Evolutionary conservation across 1,284 basidiomycete species (phyloP).

Genomic region (Rhizoctonia solani): DNA sequence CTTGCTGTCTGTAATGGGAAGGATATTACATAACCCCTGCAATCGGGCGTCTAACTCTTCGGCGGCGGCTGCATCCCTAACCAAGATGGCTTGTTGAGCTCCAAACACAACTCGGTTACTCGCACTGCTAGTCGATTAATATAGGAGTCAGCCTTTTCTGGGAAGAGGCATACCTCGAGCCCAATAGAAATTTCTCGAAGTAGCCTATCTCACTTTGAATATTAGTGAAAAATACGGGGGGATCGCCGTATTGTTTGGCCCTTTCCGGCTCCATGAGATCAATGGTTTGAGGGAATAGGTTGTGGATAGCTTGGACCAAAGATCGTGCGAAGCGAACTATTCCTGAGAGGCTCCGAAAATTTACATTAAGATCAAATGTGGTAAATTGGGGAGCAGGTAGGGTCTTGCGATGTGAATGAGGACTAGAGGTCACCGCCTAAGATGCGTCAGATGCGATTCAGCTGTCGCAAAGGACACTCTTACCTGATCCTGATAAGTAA

Average conservation of each 20-base stretch:
- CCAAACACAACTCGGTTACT: conserved; percentile 20
- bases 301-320: conserved; percentile 24
- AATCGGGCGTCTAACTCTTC: conserved; percentile 57
- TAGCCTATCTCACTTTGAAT: not conserved
- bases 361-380: conserved; percentile 34
- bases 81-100: conserved; percentile 53
- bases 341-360: conserved; percentile 38
- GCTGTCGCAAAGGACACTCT: not conserved
- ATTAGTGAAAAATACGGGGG: not conserved
- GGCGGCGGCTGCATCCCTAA: conserved; percentile 61
- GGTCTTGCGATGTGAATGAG: no score
- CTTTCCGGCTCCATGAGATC: conserved; percentile 32
- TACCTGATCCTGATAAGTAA: conserved; percentile 54
- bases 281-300: conserved; percentile 33
- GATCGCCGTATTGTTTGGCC: not conserved
- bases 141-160: no score
- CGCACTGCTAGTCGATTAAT: no score
- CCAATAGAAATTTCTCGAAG: conserved; percentile 6
- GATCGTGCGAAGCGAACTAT: conserved; percentile 36
- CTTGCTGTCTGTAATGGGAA: conserved; percentile 21
- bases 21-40: conserved; percentile 17
- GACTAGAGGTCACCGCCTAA: no score
- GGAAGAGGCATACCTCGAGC: not conserved
- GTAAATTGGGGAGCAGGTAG: no score
- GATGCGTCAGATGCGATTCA: no score